A percentile compares a stretch with the other conserved stretches of the same genome.
Evolutionary conservation across 768 basidiomycete species (phyloP).

Genomic region (Rhodotorula babjevae): DNA sequence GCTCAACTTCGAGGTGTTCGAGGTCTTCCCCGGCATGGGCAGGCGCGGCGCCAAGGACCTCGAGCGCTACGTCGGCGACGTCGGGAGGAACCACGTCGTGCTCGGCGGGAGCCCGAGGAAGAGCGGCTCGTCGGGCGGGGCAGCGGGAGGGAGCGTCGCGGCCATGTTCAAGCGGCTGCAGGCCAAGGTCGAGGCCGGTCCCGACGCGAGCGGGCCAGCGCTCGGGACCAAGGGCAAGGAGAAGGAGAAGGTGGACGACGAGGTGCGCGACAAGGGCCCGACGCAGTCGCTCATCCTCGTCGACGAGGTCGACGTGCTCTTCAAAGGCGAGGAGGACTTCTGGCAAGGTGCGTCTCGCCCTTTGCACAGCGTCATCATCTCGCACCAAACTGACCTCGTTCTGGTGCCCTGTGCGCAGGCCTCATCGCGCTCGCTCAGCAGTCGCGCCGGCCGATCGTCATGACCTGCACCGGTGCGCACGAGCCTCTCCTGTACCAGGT

Average conservation of each 20-base stretch:
- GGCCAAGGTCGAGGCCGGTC: neutral
- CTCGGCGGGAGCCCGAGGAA: slow-evolving; percentile 20
- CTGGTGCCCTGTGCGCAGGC: slow-evolving; percentile 54
- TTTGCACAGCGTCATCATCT: no score
- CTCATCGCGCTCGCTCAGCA: slow-evolving; percentile 74
- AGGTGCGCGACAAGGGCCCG: slow-evolving; percentile 41
- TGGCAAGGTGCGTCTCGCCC: slow-evolving; percentile 41
- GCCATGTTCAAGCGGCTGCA: slow-evolving; percentile 23
- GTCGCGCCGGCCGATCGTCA: slow-evolving; percentile 79
- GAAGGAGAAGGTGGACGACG: neutral
- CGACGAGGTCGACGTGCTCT: slow-evolving; percentile 93
- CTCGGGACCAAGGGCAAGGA: neutral
- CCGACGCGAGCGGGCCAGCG: no score
- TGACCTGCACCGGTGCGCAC: slow-evolving; percentile 85
- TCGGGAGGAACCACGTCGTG: slow-evolving; percentile 86
- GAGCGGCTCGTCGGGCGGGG: neutral
- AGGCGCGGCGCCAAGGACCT: slow-evolving; percentile 74
- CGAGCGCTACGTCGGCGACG: slow-evolving; percentile 77
- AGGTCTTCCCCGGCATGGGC: slow-evolving; percentile 94
- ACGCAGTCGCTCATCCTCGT: slow-evolving; percentile 83
- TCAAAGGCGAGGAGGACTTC: slow-evolving; percentile 67
- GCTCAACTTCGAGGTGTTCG: slow-evolving; percentile 91
- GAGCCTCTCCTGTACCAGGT: neutral
- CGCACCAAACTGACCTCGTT: neutral
- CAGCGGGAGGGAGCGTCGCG: slow-evolving; percentile 2